Conservation (phyloP, 2,329 filamentous ascomycete genomes). For the Gliomastix tumulicola region DNA sequence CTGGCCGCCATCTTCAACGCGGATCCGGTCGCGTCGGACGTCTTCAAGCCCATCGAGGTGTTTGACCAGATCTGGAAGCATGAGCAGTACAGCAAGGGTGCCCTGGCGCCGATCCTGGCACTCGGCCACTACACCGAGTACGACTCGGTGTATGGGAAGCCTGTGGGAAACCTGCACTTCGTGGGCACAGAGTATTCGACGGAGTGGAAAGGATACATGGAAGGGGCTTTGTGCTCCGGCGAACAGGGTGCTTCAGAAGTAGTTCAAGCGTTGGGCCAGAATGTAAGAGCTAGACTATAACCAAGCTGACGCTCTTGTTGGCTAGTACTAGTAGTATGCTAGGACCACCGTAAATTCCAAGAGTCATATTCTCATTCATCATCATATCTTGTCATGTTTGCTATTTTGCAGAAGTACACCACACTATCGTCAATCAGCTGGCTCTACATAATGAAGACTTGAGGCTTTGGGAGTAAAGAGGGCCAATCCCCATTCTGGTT, state of each 20-base stretch:
- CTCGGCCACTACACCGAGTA: slow-evolving; percentile 19
- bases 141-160: slow-evolving; percentile 18
- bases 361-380: too few relatives aligned
- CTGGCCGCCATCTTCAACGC: slow-evolving; percentile 18
- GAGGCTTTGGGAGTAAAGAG: slow-evolving; percentile 2
- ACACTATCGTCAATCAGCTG: too few relatives aligned
- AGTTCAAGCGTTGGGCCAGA: slow-evolving; percentile 1
- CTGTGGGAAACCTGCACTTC: slow-evolving; percentile 35
- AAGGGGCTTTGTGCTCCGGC: slow-evolving; percentile 38
- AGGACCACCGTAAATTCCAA: too few relatives aligned
- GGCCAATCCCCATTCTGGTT: slow-evolving; percentile 2
- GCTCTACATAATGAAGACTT: slow-evolving; percentile 5
- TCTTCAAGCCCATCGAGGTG: slow-evolving; percentile 16
- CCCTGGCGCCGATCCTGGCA: slow-evolving; percentile 21
- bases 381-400: too few relatives aligned
- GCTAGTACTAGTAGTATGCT: too few relatives aligned
- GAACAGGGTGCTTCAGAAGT: slow-evolving; percentile 35
- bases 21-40: slow-evolving; percentile 9
- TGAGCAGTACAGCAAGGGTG: slow-evolving; percentile 23
- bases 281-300: too few relatives aligned
- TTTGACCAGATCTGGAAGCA: slow-evolving; percentile 24
- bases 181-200: slow-evolving; percentile 39
- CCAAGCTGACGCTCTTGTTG: too few relatives aligned
- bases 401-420: too few relatives aligned
- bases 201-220: slow-evolving; percentile 46